Conservation (phyloP, 73 alveolate species). For the Tetrahymena thermophila region DNA sequence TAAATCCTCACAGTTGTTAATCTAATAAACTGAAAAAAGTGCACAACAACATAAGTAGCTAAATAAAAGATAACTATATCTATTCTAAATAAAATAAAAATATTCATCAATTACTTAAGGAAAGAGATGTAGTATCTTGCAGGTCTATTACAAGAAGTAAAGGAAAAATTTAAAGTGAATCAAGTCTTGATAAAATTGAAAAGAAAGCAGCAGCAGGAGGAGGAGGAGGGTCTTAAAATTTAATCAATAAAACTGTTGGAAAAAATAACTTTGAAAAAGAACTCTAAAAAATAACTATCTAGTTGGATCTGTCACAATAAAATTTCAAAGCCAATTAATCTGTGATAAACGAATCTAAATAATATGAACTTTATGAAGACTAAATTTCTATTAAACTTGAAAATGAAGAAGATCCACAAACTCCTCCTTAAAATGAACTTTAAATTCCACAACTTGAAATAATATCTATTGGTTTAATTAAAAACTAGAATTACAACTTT, state of each 20-base stretch:
- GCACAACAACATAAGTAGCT: not conserved
- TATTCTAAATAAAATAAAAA: not conserved
- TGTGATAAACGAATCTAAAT: not conserved
- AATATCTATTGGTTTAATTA: not conserved
- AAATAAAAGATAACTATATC: not conserved
- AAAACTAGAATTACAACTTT: not conserved
- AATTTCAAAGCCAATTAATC: not conserved
- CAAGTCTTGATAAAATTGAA: not conserved
- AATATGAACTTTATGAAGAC: not conserved
- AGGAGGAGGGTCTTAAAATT: not conserved
- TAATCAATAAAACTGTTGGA: too few relatives aligned
- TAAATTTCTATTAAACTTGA: not conserved
- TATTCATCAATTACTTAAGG: not conserved
- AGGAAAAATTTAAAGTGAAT: not conserved
- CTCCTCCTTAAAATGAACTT: not conserved
- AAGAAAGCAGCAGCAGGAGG: not conserved
- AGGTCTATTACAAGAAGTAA: not conserved
- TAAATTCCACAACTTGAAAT: not conserved
- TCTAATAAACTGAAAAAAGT: not conserved
- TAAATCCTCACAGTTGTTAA: not conserved
- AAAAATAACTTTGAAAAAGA: not conserved
- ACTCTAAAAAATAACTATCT: not conserved
- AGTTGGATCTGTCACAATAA: not conserved
- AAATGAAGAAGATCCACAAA: not conserved
- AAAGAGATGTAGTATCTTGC: not conserved